Evolutionary conservation across 2,329 filamentous ascomycete genomes (phyloP).

Genomic region (Chaetomium sp.): DNA sequence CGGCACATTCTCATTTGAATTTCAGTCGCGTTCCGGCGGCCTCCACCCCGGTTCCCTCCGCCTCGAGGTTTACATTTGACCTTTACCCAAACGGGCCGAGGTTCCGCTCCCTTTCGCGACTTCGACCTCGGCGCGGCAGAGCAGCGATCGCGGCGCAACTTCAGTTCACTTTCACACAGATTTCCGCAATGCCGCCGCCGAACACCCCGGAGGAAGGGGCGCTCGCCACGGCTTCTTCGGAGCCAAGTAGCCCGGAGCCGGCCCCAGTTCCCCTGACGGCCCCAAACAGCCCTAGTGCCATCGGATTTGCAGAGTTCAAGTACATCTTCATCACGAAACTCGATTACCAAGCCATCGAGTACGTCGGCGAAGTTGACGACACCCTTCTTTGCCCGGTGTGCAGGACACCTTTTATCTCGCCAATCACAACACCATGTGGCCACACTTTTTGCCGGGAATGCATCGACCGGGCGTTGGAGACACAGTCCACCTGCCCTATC

Average conservation of each 20-base stretch:
- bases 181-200: constrained; percentile 16
- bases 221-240: not conserved
- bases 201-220: constrained; percentile 17
- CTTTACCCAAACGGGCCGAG: too few species aligned
- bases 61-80: too few species aligned
- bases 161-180: too few species aligned
- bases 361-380: constrained; percentile 29
- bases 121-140: too few species aligned
- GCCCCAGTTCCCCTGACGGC: not conserved
- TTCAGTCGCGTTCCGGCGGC: too few species aligned
- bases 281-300: not conserved
- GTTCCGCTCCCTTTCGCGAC: too few species aligned
- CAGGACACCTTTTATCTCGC: constrained; percentile 53
- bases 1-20: too few species aligned
- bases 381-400: constrained; percentile 40
- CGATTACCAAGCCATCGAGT: constrained; percentile 31
- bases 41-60: too few species aligned
- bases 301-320: constrained; percentile 3
- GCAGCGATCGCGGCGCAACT: too few species aligned
- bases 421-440: constrained; percentile 56
- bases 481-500: constrained; percentile 48
- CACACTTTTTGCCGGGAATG: constrained; percentile 60
- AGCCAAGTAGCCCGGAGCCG: not conserved
- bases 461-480: constrained; percentile 38
- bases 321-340: constrained; percentile 16